Conservation (phyloP, 345 rosid genomes). For the Citrus trifoliata region DNA sequence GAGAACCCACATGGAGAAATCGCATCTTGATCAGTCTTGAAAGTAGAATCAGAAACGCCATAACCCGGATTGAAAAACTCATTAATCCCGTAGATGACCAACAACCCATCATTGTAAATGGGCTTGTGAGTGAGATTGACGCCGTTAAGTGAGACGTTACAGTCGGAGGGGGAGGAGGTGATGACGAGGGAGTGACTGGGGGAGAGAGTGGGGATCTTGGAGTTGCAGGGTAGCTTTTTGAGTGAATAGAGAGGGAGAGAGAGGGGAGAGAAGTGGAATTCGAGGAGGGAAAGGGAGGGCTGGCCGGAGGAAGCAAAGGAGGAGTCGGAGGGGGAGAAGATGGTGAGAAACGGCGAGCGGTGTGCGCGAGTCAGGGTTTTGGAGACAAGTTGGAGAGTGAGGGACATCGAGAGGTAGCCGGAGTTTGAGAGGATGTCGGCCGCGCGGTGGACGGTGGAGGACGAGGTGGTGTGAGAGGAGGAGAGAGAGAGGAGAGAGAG, state of each 20-base stretch:
- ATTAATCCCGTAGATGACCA: constrained; percentile 33
- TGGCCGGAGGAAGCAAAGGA: constrained; percentile 44
- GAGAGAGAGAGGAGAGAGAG: constrained; percentile 7
- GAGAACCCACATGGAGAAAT: constrained; percentile 12
- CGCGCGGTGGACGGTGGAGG: constrained; percentile 22
- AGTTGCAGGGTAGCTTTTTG: constrained; percentile 28
- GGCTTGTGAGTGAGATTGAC: constrained; percentile 28
- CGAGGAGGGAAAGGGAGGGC: constrained; percentile 42
- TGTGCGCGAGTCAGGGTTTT: constrained; percentile 2
- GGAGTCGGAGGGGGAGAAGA: constrained; percentile 46
- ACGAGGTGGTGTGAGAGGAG: constrained; percentile 6
- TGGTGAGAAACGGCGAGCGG: constrained; percentile 33
- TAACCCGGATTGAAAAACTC: constrained; percentile 32
- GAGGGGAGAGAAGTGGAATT: constrained; percentile 40
- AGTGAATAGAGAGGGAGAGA: constrained; percentile 31
- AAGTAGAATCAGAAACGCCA: background rate
- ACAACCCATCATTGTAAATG: constrained; percentile 32
- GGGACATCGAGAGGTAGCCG: constrained; percentile 40
- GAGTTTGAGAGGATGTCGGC: constrained; percentile 25
- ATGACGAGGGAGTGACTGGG: constrained; percentile 33
- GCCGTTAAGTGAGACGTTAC: constrained; percentile 19
- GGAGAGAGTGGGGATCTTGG: constrained; percentile 36
- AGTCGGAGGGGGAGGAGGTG: constrained; percentile 20
- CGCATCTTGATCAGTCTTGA: background rate
- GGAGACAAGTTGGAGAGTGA: constrained; percentile 37